These are phyloP conservation scores for Heliocybe sulcata DNA, from an alignment of 1,284 basidiomycete species.

Conservation along the genomic window DNA sequence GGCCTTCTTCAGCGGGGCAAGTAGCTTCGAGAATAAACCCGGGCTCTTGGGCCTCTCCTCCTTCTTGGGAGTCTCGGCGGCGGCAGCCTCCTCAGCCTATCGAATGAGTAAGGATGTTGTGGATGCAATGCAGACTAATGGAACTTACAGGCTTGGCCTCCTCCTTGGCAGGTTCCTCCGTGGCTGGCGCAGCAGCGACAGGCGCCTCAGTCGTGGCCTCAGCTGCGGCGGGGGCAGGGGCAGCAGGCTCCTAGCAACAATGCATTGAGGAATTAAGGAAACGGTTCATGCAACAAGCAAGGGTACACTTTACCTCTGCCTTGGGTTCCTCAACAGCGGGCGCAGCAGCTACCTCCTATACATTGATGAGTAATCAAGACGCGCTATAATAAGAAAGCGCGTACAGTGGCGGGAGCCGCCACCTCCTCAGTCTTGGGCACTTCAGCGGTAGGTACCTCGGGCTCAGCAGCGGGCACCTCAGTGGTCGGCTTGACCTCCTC, in stretches of 20 bases:
- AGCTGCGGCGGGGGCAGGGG: conserved; percentile 22
- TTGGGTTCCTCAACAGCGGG: conserved; percentile 21
- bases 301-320: not conserved
- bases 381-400: conserved; percentile 6
- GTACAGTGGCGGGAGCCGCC: conserved; percentile 14
- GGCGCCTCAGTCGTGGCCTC: no score
- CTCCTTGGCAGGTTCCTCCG: conserved; percentile 37
- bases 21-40: conserved; percentile 59
- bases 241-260: conserved; percentile 20
- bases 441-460: conserved; percentile 24
- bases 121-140: conserved; percentile 1
- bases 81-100: conserved; percentile 28
- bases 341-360: conserved; percentile 22
- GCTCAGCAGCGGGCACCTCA: conserved; percentile 32
- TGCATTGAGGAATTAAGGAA: not conserved
- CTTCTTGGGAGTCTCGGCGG: conserved; percentile 45
- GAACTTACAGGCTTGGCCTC: conserved; percentile 55
- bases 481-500: conserved; percentile 50
- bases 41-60: conserved; percentile 75
- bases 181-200: conserved; percentile 26
- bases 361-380: not conserved
- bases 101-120: conserved; percentile 4
- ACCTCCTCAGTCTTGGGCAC: conserved; percentile 10
- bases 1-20: conserved; percentile 56
- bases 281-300: not conserved